Evolutionary conservation across 768 basidiomycete species (phyloP), one percentile per base, ranked within the genome.

Genomic region (Pleurotus citrinopileatus): DNA sequence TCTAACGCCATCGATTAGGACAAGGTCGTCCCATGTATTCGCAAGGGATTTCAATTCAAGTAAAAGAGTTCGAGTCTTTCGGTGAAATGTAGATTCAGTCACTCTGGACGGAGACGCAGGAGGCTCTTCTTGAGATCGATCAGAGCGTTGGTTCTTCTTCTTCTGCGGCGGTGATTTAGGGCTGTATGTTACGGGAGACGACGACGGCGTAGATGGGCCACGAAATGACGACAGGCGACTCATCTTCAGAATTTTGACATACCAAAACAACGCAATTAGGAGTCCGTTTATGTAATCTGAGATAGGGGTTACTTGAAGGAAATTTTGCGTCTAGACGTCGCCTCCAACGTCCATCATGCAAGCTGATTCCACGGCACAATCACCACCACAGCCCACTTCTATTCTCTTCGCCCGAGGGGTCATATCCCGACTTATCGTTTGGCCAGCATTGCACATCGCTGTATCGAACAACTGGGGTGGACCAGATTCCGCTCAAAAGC

Each of bases 401-500:
- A 64, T 91, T 38, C 79, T 91, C 54, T 95, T 97, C 61, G 94
- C 95, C 10, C 84, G 93, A 19, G 92, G 93, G 2, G 82, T 89
- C 3, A 79, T 96, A 55, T 86, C 94, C 22, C 81, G 94, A 51
- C 79, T 98, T 45, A 77, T 79, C 10, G 72, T 86, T 53, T 98
- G 95, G 95, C 81, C 90, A 42, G 91, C 86, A 2, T 80, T 98
- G 23, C 86, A 87, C 37, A 74, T 96, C 63, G 95, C 94, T 28
- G 84, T 98, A 32, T 83, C 88, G 58, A 82, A 94, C 61, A 71
- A 74, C 58, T 96, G 94, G 94, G 95, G 94, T 23, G 94, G 94
- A 2, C 81, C 87, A 17, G 81, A 83, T 23, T 73, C 73, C n/a
- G 53, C 64, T 1, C 73, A 79, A 53, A 97, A 96, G 71, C 83